A percentile compares a stretch with the other conserved stretches of the same genome.
Evolutionary conservation across 257 asterid genomes (phyloP).

Genomic region (Lantana camara): DNA sequence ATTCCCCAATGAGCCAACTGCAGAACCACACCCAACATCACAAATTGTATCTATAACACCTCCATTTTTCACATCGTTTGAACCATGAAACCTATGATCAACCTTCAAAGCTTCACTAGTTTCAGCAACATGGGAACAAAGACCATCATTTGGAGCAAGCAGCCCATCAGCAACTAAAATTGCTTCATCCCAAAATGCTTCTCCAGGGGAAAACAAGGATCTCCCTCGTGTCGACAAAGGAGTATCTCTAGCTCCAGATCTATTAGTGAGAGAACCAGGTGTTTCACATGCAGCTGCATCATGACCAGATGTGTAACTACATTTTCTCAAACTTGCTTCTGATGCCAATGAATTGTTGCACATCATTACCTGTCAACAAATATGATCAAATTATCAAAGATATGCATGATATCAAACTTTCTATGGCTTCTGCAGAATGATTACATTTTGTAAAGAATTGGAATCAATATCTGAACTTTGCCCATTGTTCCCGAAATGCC

Average conservation of each 20-base stretch:
- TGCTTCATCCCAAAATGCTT: conserved; percentile 96
- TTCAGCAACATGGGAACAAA: conserved; percentile 44
- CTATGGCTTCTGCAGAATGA: conserved; percentile 18
- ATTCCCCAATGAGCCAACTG: conserved; percentile 42
- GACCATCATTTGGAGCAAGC: conserved; percentile 45
- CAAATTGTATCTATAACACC: conserved; percentile 29
- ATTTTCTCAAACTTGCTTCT: conserved; percentile 72
- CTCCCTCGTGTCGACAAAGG: conserved; percentile 74
- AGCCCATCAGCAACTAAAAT: conserved; percentile 88
- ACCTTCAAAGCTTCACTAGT: conserved; percentile 37
- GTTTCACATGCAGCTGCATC: conserved; percentile 51
- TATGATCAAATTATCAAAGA: conserved; percentile 24
- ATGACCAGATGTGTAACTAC: conserved; percentile 44
- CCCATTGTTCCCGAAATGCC: conserved; percentile 37
- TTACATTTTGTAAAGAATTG: conserved; percentile 53
- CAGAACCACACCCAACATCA: conserved; percentile 45
- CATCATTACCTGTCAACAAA: conserved; percentile 49
- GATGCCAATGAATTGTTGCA: conserved; percentile 40
- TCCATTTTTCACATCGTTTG: conserved; percentile 46
- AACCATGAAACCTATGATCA: conserved; percentile 37
- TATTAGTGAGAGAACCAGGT: conserved; percentile 47
- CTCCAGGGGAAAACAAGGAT: conserved; percentile 94
- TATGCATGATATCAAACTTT: conserved; percentile 1
- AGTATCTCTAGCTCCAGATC: conserved; percentile 49
- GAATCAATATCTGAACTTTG: conserved; percentile 31